Conservation (phyloP, 2,329 filamentous ascomycete species). For the Parascedosporium putredinis region DNA sequence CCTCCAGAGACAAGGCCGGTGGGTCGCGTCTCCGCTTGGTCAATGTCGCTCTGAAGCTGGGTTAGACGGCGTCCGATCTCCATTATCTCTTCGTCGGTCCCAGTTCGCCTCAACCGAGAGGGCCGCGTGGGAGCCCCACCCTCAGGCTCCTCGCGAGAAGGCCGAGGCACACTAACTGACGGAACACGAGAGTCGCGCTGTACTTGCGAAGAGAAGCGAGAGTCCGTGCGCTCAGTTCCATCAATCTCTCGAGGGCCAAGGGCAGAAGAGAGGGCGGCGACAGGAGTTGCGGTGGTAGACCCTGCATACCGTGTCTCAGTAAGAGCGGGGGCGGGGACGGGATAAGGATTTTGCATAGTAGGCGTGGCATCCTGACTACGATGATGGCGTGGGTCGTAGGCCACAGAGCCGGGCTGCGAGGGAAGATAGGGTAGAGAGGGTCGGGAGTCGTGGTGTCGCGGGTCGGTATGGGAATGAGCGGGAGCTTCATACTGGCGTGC, state of each 20-base stretch:
- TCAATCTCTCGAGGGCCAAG: neutral
- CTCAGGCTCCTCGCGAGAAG: neutral
- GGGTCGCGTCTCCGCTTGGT: conserved; percentile 22
- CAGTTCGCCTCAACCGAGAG: neutral
- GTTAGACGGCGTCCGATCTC: conserved; percentile 44
- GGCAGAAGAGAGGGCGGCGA: conserved; percentile 9
- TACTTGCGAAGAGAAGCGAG: neutral
- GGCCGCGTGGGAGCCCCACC: neutral
- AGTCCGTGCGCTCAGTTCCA: neutral
- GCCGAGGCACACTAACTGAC: neutral
- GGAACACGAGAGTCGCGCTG: neutral
- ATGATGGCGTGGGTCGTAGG: conserved; percentile 3
- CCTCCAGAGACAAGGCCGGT: conserved; percentile 20
- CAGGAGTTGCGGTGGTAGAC: neutral
- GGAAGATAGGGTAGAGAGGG: neutral
- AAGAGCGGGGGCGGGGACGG: neutral
- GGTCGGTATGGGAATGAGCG: too few relatives aligned
- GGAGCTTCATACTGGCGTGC: too few relatives aligned
- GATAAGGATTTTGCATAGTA: neutral
- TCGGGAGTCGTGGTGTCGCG: neutral
- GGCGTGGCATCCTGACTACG: neutral
- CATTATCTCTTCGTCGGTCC: conserved; percentile 46
- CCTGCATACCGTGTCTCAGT: neutral
- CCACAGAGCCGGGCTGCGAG: neutral
- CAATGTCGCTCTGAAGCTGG: conserved; percentile 26